phyloP scores from a whole-genome alignment of 495 filamentous ascomycete species.

The Aspergillus cristatus region DNA sequence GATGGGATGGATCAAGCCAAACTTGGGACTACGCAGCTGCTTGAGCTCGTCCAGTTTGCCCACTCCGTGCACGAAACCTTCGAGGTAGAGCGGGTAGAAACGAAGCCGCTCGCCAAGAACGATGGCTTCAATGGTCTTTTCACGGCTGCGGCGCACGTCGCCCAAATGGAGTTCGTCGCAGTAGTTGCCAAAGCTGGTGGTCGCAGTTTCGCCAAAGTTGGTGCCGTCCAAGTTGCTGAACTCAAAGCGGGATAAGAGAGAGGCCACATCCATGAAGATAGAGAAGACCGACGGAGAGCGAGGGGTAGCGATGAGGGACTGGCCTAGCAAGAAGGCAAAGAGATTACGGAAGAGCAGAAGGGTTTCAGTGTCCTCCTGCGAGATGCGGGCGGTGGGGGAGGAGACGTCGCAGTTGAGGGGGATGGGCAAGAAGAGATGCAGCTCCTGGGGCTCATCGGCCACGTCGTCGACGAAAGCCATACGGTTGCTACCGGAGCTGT shows the following conservation, averaged over 20 bases:
- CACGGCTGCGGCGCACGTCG: constrained; percentile 73
- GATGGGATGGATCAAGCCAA: constrained; percentile 52
- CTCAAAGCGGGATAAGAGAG: constrained; percentile 59
- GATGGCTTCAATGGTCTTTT: constrained; percentile 85
- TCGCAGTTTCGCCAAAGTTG: constrained; percentile 72
- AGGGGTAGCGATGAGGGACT: constrained; percentile 70
- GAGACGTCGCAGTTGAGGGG: constrained; percentile 41
- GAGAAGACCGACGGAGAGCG: constrained; percentile 58
- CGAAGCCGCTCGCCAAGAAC: constrained; percentile 80
- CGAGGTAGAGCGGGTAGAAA: constrained; percentile 73
- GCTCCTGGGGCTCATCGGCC: constrained; percentile 39
- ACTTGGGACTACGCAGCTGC: constrained; percentile 58
- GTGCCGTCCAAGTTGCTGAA: constrained; percentile 76
- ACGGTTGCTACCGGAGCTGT: constrained; percentile 33
- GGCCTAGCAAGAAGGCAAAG: constrained; percentile 77
- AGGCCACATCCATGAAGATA: constrained; percentile 63
- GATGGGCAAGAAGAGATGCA: constrained; percentile 64
- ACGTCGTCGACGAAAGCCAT: constrained; percentile 32
- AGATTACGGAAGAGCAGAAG: constrained; percentile 78
- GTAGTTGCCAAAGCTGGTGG: constrained; percentile 64
- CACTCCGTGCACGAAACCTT: constrained; percentile 87
- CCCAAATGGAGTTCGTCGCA: constrained; percentile 65
- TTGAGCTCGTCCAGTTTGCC: constrained; percentile 75
- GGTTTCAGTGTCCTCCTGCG: constrained; percentile 51
- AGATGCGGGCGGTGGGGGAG: constrained; percentile 26